phyloP scores from a whole-genome alignment of 352 stramenopile species.

The Detonula confervacea region DNA sequence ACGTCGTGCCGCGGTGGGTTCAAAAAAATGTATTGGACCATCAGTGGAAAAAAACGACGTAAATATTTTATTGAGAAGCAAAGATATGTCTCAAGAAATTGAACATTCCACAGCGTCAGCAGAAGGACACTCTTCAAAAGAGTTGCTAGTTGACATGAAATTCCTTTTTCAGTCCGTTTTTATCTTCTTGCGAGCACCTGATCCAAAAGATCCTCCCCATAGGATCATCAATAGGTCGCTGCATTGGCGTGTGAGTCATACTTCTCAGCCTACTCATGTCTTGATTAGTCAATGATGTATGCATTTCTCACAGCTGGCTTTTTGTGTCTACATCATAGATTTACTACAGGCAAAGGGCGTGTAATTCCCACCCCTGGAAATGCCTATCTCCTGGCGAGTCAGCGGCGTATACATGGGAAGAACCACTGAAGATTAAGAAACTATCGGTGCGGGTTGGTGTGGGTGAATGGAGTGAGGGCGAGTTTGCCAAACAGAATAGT shows the following conservation, averaged over 20 bases:
- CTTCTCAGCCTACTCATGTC: constrained; percentile 5
- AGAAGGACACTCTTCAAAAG: constrained; percentile 22
- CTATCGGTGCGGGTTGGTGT: constrained; percentile 65
- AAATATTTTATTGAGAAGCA: constrained; percentile 22
- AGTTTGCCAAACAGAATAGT: constrained; percentile 15
- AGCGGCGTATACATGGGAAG: constrained; percentile 82
- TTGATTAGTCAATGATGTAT: background rate
- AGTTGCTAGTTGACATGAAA: constrained; percentile 76
- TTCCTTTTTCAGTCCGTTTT: constrained; percentile 80
- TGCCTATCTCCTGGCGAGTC: constrained; percentile 78
- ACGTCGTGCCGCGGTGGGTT: constrained; percentile 41
- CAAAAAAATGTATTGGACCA: constrained; percentile 20
- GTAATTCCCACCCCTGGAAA: constrained; percentile 80
- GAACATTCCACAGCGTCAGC: constrained; percentile 26
- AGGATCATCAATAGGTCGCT: constrained; percentile 81
- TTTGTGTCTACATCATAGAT: constrained; percentile 31
- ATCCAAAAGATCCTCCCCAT: constrained; percentile 62
- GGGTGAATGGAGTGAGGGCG: constrained; percentile 40
- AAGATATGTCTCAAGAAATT: constrained; percentile 23
- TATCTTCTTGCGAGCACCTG: constrained; percentile 64
- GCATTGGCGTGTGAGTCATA: constrained; percentile 46
- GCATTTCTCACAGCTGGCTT: background rate
- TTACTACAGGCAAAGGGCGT: constrained; percentile 80
- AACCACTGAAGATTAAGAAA: constrained; percentile 84
- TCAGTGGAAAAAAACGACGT: background rate